Evolutionary conservation across 2,329 filamentous ascomycete species (phyloP).

Genomic region (Cadophora sp.): DNA sequence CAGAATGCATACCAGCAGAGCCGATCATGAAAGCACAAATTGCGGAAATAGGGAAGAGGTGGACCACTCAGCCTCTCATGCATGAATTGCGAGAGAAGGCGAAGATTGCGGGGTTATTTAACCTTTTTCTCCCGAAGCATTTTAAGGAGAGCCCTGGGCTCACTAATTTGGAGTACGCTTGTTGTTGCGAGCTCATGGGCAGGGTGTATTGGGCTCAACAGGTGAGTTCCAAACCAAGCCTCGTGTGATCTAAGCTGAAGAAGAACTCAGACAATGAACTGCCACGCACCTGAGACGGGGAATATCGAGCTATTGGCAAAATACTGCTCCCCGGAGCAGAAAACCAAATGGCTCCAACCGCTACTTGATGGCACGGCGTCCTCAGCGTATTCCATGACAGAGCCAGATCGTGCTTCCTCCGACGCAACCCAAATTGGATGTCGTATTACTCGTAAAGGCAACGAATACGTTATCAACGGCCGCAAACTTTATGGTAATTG

Average conservation of each 20-base stretch:
- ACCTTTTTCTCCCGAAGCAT: slow-evolving; percentile 50
- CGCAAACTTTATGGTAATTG: slow-evolving; percentile 51
- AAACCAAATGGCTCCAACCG: slow-evolving; percentile 56
- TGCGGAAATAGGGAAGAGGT: slow-evolving; percentile 42
- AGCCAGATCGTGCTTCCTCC: slow-evolving; percentile 56
- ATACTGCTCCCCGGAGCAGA: slow-evolving; percentile 56
- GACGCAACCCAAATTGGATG: slow-evolving; percentile 55
- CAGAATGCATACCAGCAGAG: slow-evolving; percentile 52
- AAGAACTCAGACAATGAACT: slow-evolving; percentile 54
- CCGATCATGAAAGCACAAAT: slow-evolving; percentile 50
- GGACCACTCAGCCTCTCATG: slow-evolving; percentile 50
- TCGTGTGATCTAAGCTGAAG: too few relatives aligned
- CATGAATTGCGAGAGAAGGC: slow-evolving; percentile 51
- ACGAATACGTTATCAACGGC: slow-evolving; percentile 50
- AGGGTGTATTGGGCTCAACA: slow-evolving; percentile 51
- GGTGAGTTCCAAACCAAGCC: slow-evolving; percentile 26
- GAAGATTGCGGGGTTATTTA: slow-evolving; percentile 48
- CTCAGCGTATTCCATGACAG: slow-evolving; percentile 58
- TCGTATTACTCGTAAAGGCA: slow-evolving; percentile 46
- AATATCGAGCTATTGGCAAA: slow-evolving; percentile 60
- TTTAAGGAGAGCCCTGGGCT: slow-evolving; percentile 51
- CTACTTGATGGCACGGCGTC: slow-evolving; percentile 55
- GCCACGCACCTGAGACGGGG: slow-evolving; percentile 55
- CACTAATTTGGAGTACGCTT: slow-evolving; percentile 54
- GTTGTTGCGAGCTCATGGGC: slow-evolving; percentile 54